Evolutionary conservation across 148 eudicot genomes (phyloP), one percentile per base, ranked within the genome.

Genomic region (Amaranthus cruentus): DNA sequence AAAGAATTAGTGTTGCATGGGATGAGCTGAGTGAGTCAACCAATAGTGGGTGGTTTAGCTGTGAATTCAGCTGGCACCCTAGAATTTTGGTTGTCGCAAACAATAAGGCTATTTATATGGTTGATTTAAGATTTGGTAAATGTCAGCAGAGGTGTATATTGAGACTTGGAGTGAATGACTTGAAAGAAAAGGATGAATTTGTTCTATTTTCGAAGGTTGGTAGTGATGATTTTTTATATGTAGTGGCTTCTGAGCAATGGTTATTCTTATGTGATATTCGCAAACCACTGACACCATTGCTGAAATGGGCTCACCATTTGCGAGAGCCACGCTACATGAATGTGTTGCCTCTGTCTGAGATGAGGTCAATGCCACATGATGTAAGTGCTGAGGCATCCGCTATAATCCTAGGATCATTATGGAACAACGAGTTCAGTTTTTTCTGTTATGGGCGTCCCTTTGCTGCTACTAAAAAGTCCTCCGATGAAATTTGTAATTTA

Each of bases 11-110:
- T 15, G 81, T 88, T 62, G 55, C 59, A 2, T 91, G 88, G 88
- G 68, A 81, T 73, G 81, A 82, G 71, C 21, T 47, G 21, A 65
- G 44, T 49, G 62, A 73, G 65, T 68, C 58, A 62, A 74, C 59
- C 53, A 71, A 71, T 44, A 73, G 75, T 73, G 79, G 78, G 62
- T 91, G 98, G 98, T 81, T 91, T 63, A 84, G 95, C 48, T 91
- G 95, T 85, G 91, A 86, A 62, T 91, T 91, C 68, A 84, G 91
- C 76, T 89, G 91, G 95, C 94, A 91, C 79, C 91, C 92, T 0
- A 85, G 90, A 65, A 81, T 88, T 76, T 70, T 91, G 71, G 73
- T 89, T 74, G 85, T 85, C 75, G 89, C 87, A 18, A 84, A 89
- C 76, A 78, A 85, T 2, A 77, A 73, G 75, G 88, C 88, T 14